Conservation (phyloP, 1,284 basidiomycete species). For the Inonotus hispidus region DNA sequence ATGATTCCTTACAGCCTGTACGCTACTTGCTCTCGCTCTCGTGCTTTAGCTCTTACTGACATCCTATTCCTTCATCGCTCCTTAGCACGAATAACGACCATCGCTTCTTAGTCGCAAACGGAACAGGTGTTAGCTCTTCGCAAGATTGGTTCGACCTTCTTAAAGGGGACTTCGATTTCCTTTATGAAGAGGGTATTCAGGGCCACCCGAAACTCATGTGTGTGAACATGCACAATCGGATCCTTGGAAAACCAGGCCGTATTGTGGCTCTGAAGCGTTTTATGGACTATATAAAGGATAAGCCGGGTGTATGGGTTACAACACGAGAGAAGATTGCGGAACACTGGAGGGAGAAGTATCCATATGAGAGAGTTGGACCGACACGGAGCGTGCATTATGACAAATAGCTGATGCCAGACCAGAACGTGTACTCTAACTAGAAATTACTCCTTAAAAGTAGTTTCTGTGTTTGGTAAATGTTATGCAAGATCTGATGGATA, state of each 20-base stretch:
- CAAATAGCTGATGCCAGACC: no score
- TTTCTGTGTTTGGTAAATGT: no score
- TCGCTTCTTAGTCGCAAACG: conserved; percentile 26
- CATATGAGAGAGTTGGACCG: conserved; percentile 1
- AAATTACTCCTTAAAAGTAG: no score
- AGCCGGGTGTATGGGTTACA: conserved; percentile 9
- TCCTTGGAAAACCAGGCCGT: conserved; percentile 35
- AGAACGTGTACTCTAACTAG: no score
- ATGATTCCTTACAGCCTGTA: conserved; percentile 24
- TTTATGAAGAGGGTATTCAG: conserved; percentile 29
- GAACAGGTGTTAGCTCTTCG: conserved; percentile 19
- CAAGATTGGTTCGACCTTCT: conserved; percentile 32
- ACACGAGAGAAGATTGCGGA: conserved; percentile 10
- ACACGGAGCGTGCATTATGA: neutral
- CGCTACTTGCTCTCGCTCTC: neutral
- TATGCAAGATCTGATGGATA: no score
- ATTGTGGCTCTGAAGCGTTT: conserved; percentile 32
- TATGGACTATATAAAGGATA: conserved; percentile 26
- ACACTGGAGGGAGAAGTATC: conserved; percentile 14
- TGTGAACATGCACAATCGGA: conserved; percentile 34
- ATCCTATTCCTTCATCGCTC: conserved; percentile 17
- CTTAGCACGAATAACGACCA: conserved; percentile 36
- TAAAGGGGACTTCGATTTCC: conserved; percentile 32
- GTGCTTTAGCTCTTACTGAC: conserved; percentile 12
- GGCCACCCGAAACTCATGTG: conserved; percentile 35